These are phyloP conservation scores for Leishmania aethiopica DNA, from an alignment of 208 protist species.

Conservation along the genomic window DNA sequence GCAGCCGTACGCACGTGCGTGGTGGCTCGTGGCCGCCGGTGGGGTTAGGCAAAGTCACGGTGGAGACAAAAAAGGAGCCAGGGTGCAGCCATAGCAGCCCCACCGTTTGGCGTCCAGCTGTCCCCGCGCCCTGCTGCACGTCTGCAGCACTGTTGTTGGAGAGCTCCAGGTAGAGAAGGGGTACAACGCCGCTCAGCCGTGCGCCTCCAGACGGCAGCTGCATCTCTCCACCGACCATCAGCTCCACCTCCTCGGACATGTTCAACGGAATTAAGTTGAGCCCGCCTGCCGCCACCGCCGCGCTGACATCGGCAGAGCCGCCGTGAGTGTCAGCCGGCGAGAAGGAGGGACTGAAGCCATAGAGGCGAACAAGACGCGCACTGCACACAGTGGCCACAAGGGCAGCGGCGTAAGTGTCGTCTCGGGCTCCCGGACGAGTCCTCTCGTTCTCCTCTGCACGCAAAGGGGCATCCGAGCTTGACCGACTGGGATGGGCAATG, in stretches of 20 bases:
- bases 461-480: not conserved
- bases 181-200: constrained; percentile 18
- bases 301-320: not conserved
- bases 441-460: not conserved
- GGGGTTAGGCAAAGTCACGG: not conserved
- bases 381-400: constrained; percentile 28
- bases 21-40: not conserved
- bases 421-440: not conserved
- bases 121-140: not conserved
- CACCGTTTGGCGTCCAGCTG: constrained; percentile 20
- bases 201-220: not conserved
- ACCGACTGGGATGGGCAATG: constrained; percentile 10
- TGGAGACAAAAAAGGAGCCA: constrained; percentile 30
- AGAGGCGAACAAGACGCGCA: constrained; percentile 17
- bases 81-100: constrained; percentile 53
- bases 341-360: constrained; percentile 13
- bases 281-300: not conserved
- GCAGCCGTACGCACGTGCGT: constrained; percentile 22
- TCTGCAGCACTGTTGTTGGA: not conserved
- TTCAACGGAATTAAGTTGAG: constrained; percentile 15
- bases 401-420: constrained; percentile 11
- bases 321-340: not conserved
- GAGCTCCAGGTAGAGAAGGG: constrained; percentile 31
- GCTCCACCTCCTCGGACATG: constrained; percentile 15
- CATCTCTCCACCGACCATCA: constrained; percentile 23